Evolutionary conservation across 306 rosid genomes (phyloP), one percentile per base, ranked within the genome.

Genomic region (Carpinus viminea): DNA sequence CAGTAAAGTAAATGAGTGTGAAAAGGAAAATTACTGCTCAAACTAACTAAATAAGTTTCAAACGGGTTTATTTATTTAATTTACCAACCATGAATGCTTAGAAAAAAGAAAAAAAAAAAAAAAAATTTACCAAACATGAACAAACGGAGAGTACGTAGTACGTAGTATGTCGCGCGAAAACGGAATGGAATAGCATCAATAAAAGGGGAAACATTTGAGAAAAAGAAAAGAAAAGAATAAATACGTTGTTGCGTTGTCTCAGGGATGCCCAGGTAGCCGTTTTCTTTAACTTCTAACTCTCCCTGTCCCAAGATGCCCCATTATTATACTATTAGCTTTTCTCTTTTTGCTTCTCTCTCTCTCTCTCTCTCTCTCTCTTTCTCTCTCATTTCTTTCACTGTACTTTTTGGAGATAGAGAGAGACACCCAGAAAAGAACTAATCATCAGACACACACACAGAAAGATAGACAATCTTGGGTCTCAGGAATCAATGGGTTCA

Each of bases 401-500:
- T 53, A 59, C 87, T 83, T 86, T 77, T 12, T 31, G 72, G 76
- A 60, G 70, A 76, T 68, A 79, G 76, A 76, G 2, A 80, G 20
- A 80, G 24, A 70, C 68, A 45, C 17, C 68, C 72, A 5, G 55
- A 71, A 64, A 85, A 79, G 80, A 77, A 85, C 65, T 71, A 38
- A 74, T 83, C 76, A 76, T 86, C 85, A 82, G 50, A 12, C 11
- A 34, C 51, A 68, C 55, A 59, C 21, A 45, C 51, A 65, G 8
- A 45, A 45, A 81, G 43, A 70, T 8, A 77, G 70, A 28, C 41
- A 24, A 71, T 73, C 48, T 21, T 24, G 65, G 13, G 65, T 59
- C 65, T 59, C 12, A 59, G 38, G 7, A 73, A 20, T 66, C 18
- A 81, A 91, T 91, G 99, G 89, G 94, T 82, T 95, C 97, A 41